Evolutionary conservation across 768 basidiomycete genomes (phyloP), one percentile per base, ranked within the genome.

Genomic region (Hemileccinum impolitum): DNA sequence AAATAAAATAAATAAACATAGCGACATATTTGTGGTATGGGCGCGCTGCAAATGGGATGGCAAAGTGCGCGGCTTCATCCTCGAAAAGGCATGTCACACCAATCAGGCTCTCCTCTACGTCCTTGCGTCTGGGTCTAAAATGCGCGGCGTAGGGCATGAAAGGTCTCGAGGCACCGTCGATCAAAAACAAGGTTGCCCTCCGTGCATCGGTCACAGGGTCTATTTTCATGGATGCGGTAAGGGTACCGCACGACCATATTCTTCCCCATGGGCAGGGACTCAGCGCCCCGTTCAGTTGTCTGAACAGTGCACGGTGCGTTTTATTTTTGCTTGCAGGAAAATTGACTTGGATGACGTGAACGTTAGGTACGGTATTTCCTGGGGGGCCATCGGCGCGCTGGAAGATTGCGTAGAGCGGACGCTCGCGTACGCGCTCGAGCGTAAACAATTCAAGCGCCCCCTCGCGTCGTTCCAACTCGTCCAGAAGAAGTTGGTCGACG

Each of bases 381-480:
- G 93, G 90, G 94, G 94, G 45, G 87, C 89, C 1, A 94, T 98
- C 81, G 95, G 95, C 25, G 87, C 94, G 2, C 78, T 98, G 23
- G 94, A 98, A 66, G 91, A 96, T 58, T 96, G 92, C 62, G 76
- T 97, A 36, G 64, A 76, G 30, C 80, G 80, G 35, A 81, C 94
- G 1, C 81, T 89, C 18, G 76, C 76, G 11, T 97, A 98, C 63
- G 88, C 92, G 10, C 79, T 96, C 30, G 90, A 96, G 63, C 80
- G 94, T 14, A 79, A 85, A 40, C 95, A 98, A 68, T 98, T 98
- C 73, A 76, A 81, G 19, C 82, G 87, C 32, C 93, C 94, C 0
- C 75, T 97, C 3, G 94, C 91, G 2, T 87, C 88, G 6, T 98
- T 95, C 82, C 95, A 98, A 68, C 84, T 98, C n/a, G 78, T 97